phyloP scores from a whole-genome alignment of 2,329 filamentous ascomycete species.

The Didymella pinodella region DNA sequence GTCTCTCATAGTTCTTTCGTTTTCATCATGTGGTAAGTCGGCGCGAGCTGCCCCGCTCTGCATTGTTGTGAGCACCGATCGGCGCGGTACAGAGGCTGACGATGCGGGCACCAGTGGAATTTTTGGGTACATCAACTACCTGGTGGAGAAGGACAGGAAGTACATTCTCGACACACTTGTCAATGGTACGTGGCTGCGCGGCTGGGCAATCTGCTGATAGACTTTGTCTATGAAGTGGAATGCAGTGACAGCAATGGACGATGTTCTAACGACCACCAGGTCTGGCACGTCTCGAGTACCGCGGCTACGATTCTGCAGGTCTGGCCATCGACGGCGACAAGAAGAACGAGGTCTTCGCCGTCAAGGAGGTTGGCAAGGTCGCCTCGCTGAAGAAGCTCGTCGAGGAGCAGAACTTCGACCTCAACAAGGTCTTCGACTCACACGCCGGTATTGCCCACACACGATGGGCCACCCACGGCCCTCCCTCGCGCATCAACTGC shows the following conservation, averaged over 20 bases:
- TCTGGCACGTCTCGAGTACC: constrained; percentile 94
- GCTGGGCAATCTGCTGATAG: neutral
- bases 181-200: constrained; percentile 72
- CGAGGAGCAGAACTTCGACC: constrained; percentile 80
- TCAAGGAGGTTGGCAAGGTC: constrained; percentile 99
- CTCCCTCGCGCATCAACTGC: constrained; percentile 93
- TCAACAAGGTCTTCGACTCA: constrained; percentile 94
- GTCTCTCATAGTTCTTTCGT: constrained; percentile 35
- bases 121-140: constrained; percentile 99
- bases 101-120: constrained; percentile 71
- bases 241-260: constrained; percentile 20
- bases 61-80: constrained; percentile 7
- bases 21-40: constrained; percentile 52
- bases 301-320: constrained; percentile 97
- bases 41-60: constrained; percentile 31
- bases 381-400: constrained; percentile 95
- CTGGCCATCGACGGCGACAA: constrained; percentile 96
- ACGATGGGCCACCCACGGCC: constrained; percentile 97
- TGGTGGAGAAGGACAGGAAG: constrained; percentile 98
- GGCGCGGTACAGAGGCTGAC: constrained; percentile 29
- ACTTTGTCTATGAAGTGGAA: neutral
- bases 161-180: constrained; percentile 95
- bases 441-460: constrained; percentile 99
- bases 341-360: constrained; percentile 96
- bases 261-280: constrained; percentile 62